These are phyloP conservation scores for Tieghemiomyces parasiticus DNA, from an alignment of 192 early-diverging fungal species.

Conservation along the genomic window DNA sequence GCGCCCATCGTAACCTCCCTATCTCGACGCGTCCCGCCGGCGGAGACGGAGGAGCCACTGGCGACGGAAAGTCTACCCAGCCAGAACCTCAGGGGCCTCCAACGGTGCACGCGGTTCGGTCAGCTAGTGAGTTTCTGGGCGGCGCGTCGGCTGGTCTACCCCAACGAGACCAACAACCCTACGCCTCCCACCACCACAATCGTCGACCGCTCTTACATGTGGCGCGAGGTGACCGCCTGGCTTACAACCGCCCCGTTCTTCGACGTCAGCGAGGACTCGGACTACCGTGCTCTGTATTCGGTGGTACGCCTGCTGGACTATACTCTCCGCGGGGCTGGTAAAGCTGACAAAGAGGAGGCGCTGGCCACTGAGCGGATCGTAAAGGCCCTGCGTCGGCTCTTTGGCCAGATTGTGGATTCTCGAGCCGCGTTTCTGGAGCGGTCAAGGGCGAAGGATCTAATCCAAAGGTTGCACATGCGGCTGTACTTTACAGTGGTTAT, in stretches of 20 bases:
- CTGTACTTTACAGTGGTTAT: conserved; percentile 8
- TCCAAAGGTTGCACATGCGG: conserved; percentile 5
- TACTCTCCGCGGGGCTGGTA: background rate
- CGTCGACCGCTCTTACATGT: too few relatives aligned
- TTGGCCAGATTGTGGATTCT: conserved; percentile 1
- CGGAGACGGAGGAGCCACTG: too few relatives aligned
- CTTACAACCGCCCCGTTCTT: background rate
- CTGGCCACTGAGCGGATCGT: background rate
- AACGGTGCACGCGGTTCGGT: too few relatives aligned
- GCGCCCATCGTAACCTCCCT: too few relatives aligned
- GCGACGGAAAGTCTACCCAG: too few relatives aligned
- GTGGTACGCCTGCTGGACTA: background rate
- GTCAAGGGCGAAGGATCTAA: background rate
- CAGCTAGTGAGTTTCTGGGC: too few relatives aligned
- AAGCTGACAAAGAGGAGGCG: background rate
- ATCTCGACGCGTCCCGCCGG: too few relatives aligned
- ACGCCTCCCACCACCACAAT: too few relatives aligned
- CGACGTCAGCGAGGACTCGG: background rate
- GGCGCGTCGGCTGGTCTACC: too few relatives aligned
- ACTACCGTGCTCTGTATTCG: background rate
- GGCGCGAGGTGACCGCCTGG: background rate
- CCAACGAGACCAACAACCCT: too few relatives aligned
- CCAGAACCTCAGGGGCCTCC: too few relatives aligned
- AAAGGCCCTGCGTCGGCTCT: background rate
- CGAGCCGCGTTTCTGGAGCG: conserved; percentile 8